Evolutionary conservation across 1,139 yeast genomes (phyloP), one percentile per base, ranked within the genome.

Genomic region (Blastobotrys niveus): DNA sequence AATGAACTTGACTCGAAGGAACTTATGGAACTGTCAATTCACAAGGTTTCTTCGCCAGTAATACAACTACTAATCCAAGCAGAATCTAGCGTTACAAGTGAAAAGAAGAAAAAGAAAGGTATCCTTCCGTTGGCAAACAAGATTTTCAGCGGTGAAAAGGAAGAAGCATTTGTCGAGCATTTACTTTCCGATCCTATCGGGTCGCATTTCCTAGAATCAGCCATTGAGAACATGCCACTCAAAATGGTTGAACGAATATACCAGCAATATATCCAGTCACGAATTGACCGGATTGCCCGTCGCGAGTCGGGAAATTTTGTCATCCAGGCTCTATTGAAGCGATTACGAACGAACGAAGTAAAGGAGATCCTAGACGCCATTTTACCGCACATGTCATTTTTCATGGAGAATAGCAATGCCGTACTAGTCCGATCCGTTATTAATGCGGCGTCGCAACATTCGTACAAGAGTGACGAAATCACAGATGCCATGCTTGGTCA

Each of bases 131-230:
- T 58, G 30, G 39, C 52, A 15, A 51, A 52, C 22, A 49, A 70
- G 25, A 62, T 68, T 1, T 72, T 73, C 54, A 33, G 51, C 12
- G 60, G 60, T 31, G 64, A 62, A 9, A 75, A 70, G 9, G 79
- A 70, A 21, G 88, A 78, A 52, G 77, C 91, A 1, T 88, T 83
- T 62, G 82, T 88, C 33, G 96, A 88, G 60, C 84, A 84, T 59
- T 70, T 89, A 47, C 67, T 89, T 42, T 80, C 93, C 5, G 96
- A 89, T 59, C 73, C 95, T 1, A 87, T 88, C 14, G 98, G 97
- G 0, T 82, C 95, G 1, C 96, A 88, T 65, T 88, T 89, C 67
- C 70, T 89, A 34, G 89, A 89, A 63, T 74, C 81, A 17, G 74
- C 80, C 19, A 71, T 89, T 43, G 77, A 75, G 40, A 38, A 47